These are phyloP conservation scores for Triticum dicoccoides DNA, from an alignment of 176 grass and related monocot species.

Conservation along the genomic window DNA sequence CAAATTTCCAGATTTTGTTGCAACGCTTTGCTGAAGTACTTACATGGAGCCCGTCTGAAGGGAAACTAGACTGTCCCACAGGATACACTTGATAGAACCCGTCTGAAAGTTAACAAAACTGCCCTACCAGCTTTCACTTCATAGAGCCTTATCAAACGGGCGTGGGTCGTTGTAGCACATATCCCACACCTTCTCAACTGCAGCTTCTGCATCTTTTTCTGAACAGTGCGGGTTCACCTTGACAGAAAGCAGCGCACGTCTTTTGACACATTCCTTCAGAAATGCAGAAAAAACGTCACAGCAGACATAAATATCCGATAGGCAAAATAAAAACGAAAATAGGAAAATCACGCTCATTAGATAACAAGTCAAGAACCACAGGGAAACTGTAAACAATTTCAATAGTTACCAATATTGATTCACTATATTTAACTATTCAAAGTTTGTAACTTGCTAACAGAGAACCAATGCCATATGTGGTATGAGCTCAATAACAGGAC, in stretches of 20 bases:
- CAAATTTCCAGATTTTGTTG: not conserved
- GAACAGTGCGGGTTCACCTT: slow-evolving; percentile 61
- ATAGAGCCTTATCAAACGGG: slow-evolving; percentile 87
- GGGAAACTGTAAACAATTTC: not conserved
- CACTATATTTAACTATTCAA: slow-evolving; percentile 2
- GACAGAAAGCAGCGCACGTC: slow-evolving; percentile 67
- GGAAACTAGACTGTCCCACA: slow-evolving; percentile 19
- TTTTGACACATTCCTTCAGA: slow-evolving; percentile 83
- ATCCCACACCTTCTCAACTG: slow-evolving; percentile 81
- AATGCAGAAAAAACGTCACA: slow-evolving; percentile 24
- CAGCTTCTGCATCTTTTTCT: slow-evolving; percentile 69
- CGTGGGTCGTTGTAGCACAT: slow-evolving; percentile 79
- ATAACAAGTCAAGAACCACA: not conserved
- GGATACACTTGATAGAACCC: not conserved
- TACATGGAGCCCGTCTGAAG: not conserved
- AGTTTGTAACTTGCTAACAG: not conserved
- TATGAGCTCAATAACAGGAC: not conserved
- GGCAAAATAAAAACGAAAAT: not conserved
- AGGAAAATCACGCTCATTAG: not conserved
- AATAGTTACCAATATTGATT: not conserved
- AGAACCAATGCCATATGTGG: not conserved
- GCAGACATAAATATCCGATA: slow-evolving; percentile 12
- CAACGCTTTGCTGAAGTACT: not conserved
- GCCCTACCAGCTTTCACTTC: not conserved
- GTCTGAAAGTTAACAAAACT: not conserved